A percentile compares a stretch with the other conserved stretches of the same genome.
phyloP scores from a whole-genome alignment of 2,329 filamentous ascomycete species.

The Alternaria angustiovoidea region DNA sequence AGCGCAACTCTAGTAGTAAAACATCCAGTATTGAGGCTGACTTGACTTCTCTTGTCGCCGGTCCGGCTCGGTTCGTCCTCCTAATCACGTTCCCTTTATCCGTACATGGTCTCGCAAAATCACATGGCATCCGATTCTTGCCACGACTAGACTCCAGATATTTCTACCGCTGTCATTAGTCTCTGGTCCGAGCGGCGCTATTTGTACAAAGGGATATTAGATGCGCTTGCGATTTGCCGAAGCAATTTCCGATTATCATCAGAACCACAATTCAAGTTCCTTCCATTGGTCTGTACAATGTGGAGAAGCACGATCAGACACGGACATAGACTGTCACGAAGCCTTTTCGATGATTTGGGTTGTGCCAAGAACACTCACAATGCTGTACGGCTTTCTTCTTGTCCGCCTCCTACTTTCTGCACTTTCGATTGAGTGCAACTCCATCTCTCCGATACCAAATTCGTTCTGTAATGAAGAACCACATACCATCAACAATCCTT shows the following conservation, averaged over 20 bases:
- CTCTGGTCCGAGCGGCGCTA: not conserved
- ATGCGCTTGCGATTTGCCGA: not conserved
- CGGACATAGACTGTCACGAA: not conserved
- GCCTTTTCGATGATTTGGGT: not conserved
- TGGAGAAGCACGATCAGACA: not conserved
- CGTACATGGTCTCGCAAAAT: not conserved
- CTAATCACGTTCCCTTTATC: not conserved
- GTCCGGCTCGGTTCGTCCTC: not conserved
- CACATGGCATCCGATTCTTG: not conserved
- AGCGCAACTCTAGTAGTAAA: not conserved
- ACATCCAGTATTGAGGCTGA: not conserved
- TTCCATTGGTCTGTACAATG: not conserved
- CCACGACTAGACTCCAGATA: not conserved
- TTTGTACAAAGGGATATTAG: not conserved
- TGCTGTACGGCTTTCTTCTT: not conserved
- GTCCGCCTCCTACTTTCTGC: not conserved
- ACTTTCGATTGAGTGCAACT: not conserved
- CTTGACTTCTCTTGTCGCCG: not conserved
- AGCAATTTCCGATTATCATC: not conserved
- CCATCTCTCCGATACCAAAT: not conserved
- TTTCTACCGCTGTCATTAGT: not conserved
- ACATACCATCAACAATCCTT: not conserved
- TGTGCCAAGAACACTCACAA: not conserved
- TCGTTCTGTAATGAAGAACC: not conserved
- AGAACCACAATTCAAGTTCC: not conserved